Conservation (phyloP, 441 rosid species). For the Rhodomyrtus psidioides region DNA sequence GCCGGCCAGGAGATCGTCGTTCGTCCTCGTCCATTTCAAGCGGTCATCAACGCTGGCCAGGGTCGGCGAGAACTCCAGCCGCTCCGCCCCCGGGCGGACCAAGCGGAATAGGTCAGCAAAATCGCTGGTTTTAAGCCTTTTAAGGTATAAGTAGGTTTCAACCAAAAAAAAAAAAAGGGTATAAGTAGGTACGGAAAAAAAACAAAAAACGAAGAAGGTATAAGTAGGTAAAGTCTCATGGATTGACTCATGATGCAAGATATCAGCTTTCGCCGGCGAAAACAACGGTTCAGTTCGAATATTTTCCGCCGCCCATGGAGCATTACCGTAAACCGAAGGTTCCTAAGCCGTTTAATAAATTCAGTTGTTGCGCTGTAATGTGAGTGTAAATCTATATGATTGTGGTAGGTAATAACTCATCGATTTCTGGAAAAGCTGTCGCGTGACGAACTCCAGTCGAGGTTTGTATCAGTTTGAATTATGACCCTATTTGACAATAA, state of each 20-base stretch:
- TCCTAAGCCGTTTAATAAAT: not conserved
- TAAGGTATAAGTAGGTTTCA: not conserved
- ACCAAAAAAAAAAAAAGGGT: no score
- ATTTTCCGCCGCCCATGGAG: not conserved
- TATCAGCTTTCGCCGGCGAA: not conserved
- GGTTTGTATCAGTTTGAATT: no score
- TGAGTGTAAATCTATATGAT: no score
- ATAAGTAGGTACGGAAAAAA: no score
- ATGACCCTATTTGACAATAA: no score
- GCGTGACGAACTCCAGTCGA: no score
- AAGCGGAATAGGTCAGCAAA: not conserved
- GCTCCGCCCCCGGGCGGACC: not conserved
- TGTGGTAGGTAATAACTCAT: no score
- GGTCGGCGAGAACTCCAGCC: not conserved
- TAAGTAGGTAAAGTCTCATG: not conserved
- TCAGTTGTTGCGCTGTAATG: no score
- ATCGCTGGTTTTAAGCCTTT: not conserved
- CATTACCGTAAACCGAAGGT: not conserved
- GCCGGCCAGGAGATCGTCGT: no score
- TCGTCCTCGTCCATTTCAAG: no score
- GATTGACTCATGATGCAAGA: not conserved
- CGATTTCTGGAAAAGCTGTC: no score
- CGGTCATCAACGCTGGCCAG: not conserved
- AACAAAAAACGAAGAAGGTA: no score
- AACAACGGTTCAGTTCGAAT: not conserved